These are phyloP conservation scores for Vitis hybrid DNA, from an alignment of 177 flowering plant species.

Conservation along the genomic window DNA sequence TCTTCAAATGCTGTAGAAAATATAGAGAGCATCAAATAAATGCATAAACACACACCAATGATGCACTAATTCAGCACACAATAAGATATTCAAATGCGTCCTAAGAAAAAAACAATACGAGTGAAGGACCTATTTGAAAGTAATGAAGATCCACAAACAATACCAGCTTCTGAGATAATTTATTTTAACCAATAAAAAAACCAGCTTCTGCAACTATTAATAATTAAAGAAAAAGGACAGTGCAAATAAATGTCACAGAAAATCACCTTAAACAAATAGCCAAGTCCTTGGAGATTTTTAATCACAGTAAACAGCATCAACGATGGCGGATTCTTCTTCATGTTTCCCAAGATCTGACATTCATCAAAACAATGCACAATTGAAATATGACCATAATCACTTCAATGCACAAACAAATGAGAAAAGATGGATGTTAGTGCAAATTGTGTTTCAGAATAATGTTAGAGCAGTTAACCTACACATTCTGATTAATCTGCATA, in stretches of 20 bases:
- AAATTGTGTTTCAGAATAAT: neutral
- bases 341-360: constrained; percentile 69
- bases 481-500: neutral
- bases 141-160: no score
- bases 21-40: no score
- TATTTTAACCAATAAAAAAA: neutral
- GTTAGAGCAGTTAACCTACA: neutral
- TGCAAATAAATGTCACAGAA: neutral
- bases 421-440: no score
- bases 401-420: neutral
- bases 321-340: constrained; percentile 56
- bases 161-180: no score
- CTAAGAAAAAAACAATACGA: no score
- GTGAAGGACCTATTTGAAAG: no score
- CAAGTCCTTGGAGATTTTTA: constrained; percentile 64
- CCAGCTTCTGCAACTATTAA: neutral
- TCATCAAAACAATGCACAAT: constrained; percentile 11
- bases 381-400: neutral
- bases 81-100: no score
- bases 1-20: no score
- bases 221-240: neutral
- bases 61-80: no score
- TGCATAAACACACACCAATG: no score
- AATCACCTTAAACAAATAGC: constrained; percentile 66
- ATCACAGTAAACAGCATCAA: constrained; percentile 70